A percentile compares a stretch with the other conserved stretches of the same genome.
These are phyloP conservation scores for Taphrina deformans DNA, from an alignment of 1,139 yeast genomes.

Conservation along the genomic window DNA sequence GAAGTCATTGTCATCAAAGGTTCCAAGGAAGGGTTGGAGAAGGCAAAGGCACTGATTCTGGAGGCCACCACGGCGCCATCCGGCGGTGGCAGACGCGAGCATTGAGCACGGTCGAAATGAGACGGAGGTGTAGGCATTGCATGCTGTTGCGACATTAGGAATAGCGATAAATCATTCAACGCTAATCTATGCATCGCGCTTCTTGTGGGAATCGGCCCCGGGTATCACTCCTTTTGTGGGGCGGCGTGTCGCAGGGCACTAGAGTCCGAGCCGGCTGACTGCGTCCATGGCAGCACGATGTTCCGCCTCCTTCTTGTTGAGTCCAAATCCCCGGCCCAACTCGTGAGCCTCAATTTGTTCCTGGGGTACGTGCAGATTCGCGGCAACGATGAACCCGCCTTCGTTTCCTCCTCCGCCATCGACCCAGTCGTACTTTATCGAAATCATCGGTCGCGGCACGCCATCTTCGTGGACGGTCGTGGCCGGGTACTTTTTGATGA, in stretches of 20 bases:
- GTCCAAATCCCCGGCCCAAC: constrained; percentile 62
- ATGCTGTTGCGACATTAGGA: no score
- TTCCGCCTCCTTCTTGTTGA: constrained; percentile 64
- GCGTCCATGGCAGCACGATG: constrained; percentile 73
- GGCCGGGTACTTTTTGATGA: constrained; percentile 71
- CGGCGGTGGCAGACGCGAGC: constrained; percentile 1
- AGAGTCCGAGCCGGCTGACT: constrained; percentile 14
- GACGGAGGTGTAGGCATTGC: no score
- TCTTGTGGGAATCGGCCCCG: no score
- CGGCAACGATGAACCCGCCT: constrained; percentile 59
- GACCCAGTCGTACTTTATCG: constrained; percentile 55
- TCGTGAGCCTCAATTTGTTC: constrained; percentile 48
- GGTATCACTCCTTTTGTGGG: no score
- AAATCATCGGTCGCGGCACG: constrained; percentile 3
- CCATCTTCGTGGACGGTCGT: constrained; percentile 46
- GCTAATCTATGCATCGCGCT: background rate
- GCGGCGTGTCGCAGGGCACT: background rate
- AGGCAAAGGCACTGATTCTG: constrained; percentile 45
- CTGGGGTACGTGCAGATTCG: constrained; percentile 50
- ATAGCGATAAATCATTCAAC: no score
- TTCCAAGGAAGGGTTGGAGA: constrained; percentile 51
- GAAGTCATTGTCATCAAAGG: constrained; percentile 45
- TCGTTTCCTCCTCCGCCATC: constrained; percentile 57
- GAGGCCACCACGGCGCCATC: constrained; percentile 31
- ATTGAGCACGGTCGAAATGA: no score